Evolutionary conservation across 176 grass and related monocot genomes (phyloP).

Genomic region (Oryza glaberrima): DNA sequence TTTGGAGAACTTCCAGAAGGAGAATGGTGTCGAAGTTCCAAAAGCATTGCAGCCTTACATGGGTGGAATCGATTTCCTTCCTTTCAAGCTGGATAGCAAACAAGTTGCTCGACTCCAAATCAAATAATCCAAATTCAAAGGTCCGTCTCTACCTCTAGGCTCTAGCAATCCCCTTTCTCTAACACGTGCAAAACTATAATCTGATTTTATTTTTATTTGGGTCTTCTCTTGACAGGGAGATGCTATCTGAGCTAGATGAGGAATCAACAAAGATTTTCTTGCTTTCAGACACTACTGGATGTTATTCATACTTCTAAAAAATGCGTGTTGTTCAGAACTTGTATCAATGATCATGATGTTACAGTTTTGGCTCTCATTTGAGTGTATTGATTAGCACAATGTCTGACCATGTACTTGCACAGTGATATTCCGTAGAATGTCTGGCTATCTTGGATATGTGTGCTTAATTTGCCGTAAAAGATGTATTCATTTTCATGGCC

Average conservation of each 20-base stretch:
- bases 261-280: background rate
- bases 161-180: background rate
- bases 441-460: background rate
- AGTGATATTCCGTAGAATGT: conserved; percentile 11
- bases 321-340: background rate
- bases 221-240: conserved; percentile 44
- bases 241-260: conserved; percentile 32
- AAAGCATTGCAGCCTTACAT: conserved; percentile 72
- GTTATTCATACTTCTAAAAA: background rate
- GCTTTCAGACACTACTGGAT: background rate
- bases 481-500: background rate
- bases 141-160: background rate
- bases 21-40: conserved; percentile 77
- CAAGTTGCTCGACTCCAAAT: conserved; percentile 58
- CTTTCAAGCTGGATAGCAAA: conserved; percentile 69
- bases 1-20: conserved; percentile 82
- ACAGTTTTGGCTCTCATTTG: conserved; percentile 16
- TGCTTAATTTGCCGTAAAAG: background rate
- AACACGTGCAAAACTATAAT: background rate
- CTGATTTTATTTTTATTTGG: background rate
- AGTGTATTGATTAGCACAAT: conserved; percentile 9
- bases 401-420: conserved; percentile 13
- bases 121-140: conserved; percentile 68
- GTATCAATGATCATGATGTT: conserved; percentile 23
- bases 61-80: conserved; percentile 69